phyloP scores from a whole-genome alignment of 2,329 filamentous ascomycete species.

The Aulographum hederae region DNA sequence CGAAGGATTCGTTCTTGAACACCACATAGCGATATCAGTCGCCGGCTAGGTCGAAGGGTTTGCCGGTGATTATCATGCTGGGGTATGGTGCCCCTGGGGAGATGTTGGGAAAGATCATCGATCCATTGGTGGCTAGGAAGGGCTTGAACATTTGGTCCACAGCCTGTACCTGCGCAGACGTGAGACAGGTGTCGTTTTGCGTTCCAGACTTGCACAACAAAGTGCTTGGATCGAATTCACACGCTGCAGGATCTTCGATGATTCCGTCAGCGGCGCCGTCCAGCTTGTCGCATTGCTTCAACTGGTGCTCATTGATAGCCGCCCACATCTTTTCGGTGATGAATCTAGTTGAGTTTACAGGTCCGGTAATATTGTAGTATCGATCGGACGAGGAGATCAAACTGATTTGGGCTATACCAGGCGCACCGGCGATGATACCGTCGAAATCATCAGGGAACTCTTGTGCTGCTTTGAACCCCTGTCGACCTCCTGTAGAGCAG shows the following conservation, averaged over 20 bases:
- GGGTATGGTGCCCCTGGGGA: too few relatives aligned
- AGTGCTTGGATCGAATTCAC: slow-evolving; percentile 22
- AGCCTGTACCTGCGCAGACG: neutral
- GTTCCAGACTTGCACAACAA: slow-evolving; percentile 18
- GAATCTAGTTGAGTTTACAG: slow-evolving; percentile 18
- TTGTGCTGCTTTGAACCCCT: slow-evolving; percentile 14
- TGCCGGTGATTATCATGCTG: slow-evolving; percentile 4
- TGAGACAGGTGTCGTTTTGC: slow-evolving; percentile 1
- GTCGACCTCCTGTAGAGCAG: slow-evolving; percentile 18
- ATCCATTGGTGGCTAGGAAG: slow-evolving; percentile 1
- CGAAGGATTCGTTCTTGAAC: slow-evolving; percentile 1
- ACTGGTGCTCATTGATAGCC: slow-evolving; percentile 22
- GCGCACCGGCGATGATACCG: slow-evolving; percentile 13
- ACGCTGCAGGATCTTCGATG: slow-evolving; percentile 26
- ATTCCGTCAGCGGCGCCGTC: slow-evolving; percentile 31
- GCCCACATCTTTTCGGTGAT: slow-evolving; percentile 21
- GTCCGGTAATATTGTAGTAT: slow-evolving; percentile 22
- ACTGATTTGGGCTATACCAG: slow-evolving; percentile 21
- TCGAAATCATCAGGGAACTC: slow-evolving; percentile 18
- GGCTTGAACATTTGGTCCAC: slow-evolving; percentile 2
- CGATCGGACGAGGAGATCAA: slow-evolving; percentile 25
- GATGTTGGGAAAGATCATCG: slow-evolving; percentile 3
- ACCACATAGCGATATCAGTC: slow-evolving; percentile 5
- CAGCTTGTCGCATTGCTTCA: slow-evolving; percentile 30
- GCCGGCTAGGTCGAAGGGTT: slow-evolving; percentile 2